Percentiles rank a stretch among this genome's conserved stretches.
Evolutionary conservation across 495 filamentous ascomycete species (phyloP).

Genomic region (Podospora tetraspora): DNA sequence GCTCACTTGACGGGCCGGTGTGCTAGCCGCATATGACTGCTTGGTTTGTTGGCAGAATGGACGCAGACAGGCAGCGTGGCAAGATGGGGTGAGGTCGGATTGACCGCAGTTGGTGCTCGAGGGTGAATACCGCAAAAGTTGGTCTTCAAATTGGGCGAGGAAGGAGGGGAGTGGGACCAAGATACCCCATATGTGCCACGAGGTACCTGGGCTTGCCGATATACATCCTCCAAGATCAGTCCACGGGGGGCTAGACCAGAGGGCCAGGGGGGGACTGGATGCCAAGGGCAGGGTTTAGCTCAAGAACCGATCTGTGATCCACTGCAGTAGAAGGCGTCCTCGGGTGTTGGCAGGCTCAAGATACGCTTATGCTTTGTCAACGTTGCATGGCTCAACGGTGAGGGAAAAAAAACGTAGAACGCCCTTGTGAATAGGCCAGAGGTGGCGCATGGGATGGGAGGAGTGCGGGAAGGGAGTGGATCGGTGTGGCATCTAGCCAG

Average conservation of each 20-base stretch:
- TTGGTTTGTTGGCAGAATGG: constrained; percentile 2
- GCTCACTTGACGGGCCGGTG: neutral
- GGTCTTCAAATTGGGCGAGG: constrained; percentile 3
- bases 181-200: neutral
- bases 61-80: constrained; percentile 2
- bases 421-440: neutral
- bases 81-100: constrained; percentile 11
- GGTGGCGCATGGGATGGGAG: neutral
- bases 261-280: neutral
- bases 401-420: neutral
- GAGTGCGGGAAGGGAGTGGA: constrained; percentile 2
- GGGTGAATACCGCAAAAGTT: neutral
- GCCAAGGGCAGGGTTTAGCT: neutral
- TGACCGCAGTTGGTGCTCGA: constrained; percentile 8
- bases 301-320: neutral
- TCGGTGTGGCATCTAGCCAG: neutral
- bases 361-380: neutral
- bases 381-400: neutral
- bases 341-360: neutral
- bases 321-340: neutral
- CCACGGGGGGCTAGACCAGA: neutral
- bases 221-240: neutral
- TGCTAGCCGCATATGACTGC: neutral
- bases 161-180: neutral
- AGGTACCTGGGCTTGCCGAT: neutral